Evolutionary conservation across 768 basidiomycete species (phyloP).

Genomic region (Collybia sp.): DNA sequence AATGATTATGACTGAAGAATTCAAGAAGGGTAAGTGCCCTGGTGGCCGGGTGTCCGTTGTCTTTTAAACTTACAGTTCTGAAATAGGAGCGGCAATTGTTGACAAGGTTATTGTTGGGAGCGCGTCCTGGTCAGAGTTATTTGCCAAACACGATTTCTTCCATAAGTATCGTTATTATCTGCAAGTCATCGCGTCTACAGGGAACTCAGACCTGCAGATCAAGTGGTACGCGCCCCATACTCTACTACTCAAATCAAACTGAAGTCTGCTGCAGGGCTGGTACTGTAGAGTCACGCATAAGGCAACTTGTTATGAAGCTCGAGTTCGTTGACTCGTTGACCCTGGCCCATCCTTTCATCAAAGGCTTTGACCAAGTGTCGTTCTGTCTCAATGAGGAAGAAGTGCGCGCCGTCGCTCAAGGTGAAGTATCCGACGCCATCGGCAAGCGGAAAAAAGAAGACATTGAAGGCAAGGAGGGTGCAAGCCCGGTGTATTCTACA

Average conservation of each 20-base stretch:
- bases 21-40: conserved; percentile 68
- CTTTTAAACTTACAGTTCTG: conserved; percentile 8
- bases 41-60: background rate
- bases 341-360: conserved; percentile 92
- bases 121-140: conserved; percentile 90
- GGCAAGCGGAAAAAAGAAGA: conserved; percentile 74
- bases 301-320: conserved; percentile 96
- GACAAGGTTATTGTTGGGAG: conserved; percentile 85
- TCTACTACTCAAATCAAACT: background rate
- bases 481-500: conserved; percentile 86
- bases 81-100: conserved; percentile 85
- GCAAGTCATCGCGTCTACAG: conserved; percentile 91
- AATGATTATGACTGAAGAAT: conserved; percentile 93
- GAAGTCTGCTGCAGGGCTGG: conserved; percentile 49
- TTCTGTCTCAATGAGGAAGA: conserved; percentile 86
- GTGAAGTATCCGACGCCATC: conserved; percentile 73
- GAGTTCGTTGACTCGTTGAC: conserved; percentile 92
- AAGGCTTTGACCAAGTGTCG: conserved; percentile 85
- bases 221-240: conserved; percentile 67
- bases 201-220: conserved; percentile 75
- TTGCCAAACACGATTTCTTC: conserved; percentile 95
- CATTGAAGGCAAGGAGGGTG: conserved; percentile 69
- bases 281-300: conserved; percentile 95
- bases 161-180: conserved; percentile 95
- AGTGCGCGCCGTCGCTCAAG: conserved; percentile 82